Evolutionary conservation across 1,284 basidiomycete genomes (phyloP).

Genomic region (Ganoderma sinense): DNA sequence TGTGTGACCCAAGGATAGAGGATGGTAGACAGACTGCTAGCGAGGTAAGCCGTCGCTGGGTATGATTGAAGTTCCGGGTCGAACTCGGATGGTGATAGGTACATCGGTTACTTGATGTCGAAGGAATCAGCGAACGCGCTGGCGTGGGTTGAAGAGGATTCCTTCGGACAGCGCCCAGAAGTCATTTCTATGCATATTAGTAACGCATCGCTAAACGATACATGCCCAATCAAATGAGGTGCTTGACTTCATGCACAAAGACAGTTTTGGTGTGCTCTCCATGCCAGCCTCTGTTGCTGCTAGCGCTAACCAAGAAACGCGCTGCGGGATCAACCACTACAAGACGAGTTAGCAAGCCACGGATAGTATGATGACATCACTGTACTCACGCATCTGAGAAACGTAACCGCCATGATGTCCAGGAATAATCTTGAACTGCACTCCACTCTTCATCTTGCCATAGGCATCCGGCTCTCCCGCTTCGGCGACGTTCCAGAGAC

Average conservation of each 20-base stretch:
- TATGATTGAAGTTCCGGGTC: not conserved
- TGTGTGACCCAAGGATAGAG: not conserved
- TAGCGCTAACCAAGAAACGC: constrained; percentile 89
- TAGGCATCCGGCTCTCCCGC: constrained; percentile 70
- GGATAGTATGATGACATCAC: not conserved
- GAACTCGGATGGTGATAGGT: not conserved
- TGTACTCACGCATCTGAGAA: constrained; percentile 79
- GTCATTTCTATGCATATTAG: not conserved
- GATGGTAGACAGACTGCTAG: not conserved
- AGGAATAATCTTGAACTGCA: constrained; percentile 94
- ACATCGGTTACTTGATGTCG: not conserved
- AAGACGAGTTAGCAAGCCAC: constrained; percentile 16
- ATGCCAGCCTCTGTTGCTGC: constrained; percentile 95
- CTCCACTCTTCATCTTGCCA: constrained; percentile 66
- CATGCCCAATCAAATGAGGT: constrained; percentile 39
- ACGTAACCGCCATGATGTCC: constrained; percentile 96
- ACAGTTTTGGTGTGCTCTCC: constrained; percentile 90
- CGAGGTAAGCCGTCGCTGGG: not conserved
- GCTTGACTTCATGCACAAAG: constrained; percentile 89
- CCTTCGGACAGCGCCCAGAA: not conserved
- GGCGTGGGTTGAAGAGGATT: not conserved
- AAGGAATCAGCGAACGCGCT: not conserved
- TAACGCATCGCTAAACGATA: constrained; percentile 1
- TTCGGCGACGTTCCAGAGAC: constrained; percentile 92
- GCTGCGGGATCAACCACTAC: constrained; percentile 89